Conservation (phyloP, 345 rosid species). For the Eucalyptus urophylla region DNA sequence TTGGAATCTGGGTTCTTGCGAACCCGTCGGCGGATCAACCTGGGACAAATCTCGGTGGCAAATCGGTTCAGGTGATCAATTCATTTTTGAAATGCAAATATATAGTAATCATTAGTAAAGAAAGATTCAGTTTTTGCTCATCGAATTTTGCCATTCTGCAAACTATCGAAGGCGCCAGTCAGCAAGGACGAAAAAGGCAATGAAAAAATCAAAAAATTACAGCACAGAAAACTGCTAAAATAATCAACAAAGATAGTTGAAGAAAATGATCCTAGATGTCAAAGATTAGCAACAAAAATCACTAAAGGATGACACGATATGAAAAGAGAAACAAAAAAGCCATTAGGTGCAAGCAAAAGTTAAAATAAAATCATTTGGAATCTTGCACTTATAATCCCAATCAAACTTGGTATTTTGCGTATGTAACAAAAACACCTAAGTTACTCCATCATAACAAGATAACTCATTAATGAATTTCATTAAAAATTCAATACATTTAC, state of each 20-base stretch:
- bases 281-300: not conserved
- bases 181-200: not conserved
- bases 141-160: not conserved
- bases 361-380: too few relatives aligned
- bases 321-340: not conserved
- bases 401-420: too few relatives aligned
- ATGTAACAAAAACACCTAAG: too few relatives aligned
- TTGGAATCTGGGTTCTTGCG: not conserved
- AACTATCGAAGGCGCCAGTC: not conserved
- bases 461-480: too few relatives aligned
- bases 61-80: not conserved
- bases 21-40: rapidly evolving
- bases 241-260: too few relatives aligned
- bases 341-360: not conserved
- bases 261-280: not conserved
- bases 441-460: too few relatives aligned
- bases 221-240: too few relatives aligned
- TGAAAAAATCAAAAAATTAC: too few relatives aligned
- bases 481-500: not conserved
- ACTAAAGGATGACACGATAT: not conserved
- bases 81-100: too few relatives aligned
- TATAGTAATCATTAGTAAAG: too few relatives aligned
- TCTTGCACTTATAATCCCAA: too few relatives aligned
- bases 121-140: not conserved
- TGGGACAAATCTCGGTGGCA: not conserved